Evolutionary conservation across 345 rosid species (phyloP), one percentile per base, ranked within the genome.

Genomic region (Rhodamnia rubescens): DNA sequence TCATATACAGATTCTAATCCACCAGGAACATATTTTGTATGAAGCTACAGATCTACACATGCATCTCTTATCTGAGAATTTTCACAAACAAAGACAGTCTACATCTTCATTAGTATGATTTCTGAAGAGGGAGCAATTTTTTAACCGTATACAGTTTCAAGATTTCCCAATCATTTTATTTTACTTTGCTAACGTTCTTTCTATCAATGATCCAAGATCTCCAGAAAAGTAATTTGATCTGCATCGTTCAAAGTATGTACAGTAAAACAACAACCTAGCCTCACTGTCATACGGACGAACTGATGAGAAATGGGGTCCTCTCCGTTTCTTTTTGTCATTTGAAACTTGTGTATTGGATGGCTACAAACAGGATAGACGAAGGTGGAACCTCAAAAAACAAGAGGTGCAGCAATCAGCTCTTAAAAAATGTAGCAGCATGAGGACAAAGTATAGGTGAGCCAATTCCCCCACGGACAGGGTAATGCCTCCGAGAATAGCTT

Each of bases 11-110:
- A 92, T 88, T 91, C 99, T 86, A 91, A 52, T 52, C 98, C 98
- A 85, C 93, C 92, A 57, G 96, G 94, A 53, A 85, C 61, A 84
- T 94, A 96, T 75, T 87, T 93, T 40, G 94, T 87, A 87, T 95
- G 99, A 85, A 96, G 91, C 85, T 95, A 95, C 91, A 96, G 90
- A 89, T 95, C 98, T 69, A 93, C 81, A 88, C 87, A 87, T 47
- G 98, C 95, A 85, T 93, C 91, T 84, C 90, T 91, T 87, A 96
- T n/a, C 98, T 96, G 94, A 85, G 32, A 58, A 26, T 26, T 58
- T 58, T 57, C 7, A 13, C 16, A 57, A 32, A 58, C 32, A 58
- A 12, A 14, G 32, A 58, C 64, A 12, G 14, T 58, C 64, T 57
- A 57, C 11, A 26, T 57, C 0, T 26, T 11, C 64, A 57, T 57